Percentiles rank a stretch among this genome's conserved stretches.
Conservation (phyloP, 164 flowering plant genomes). For the Umbilicus rupestris region DNA sequence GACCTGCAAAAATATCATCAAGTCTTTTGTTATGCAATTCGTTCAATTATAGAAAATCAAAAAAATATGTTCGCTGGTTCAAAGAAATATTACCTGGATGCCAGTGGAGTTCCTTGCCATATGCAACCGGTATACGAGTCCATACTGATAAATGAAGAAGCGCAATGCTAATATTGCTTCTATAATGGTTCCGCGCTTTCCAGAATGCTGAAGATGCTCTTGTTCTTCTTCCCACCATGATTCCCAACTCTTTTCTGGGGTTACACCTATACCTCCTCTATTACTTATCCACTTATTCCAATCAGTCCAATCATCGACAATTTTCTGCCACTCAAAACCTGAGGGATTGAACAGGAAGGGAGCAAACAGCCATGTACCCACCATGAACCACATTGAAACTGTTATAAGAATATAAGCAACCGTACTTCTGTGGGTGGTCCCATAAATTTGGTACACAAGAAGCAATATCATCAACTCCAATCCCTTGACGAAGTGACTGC, state of each 20-base stretch:
- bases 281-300: conserved; percentile 95
- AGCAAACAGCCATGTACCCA: conserved; percentile 96
- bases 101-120: conserved; percentile 40
- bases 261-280: conserved; percentile 91
- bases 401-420: conserved; percentile 76
- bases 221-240: conserved; percentile 99
- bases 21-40: background rate
- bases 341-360: conserved; percentile 97
- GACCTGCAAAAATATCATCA: conserved; percentile 38
- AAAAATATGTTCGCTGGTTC: background rate
- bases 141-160: conserved; percentile 90
- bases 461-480: conserved; percentile 86
- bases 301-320: conserved; percentile 95
- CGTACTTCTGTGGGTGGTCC: conserved; percentile 49
- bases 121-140: conserved; percentile 81
- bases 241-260: conserved; percentile 93
- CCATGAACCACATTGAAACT: conserved; percentile 95
- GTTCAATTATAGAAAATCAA: background rate
- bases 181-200: conserved; percentile 60
- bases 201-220: conserved; percentile 82
- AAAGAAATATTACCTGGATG: conserved; percentile 43
- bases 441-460: conserved; percentile 74
- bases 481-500: conserved; percentile 96
- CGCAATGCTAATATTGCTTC: conserved; percentile 71
- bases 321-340: conserved; percentile 99